Conservation (phyloP, 768 basidiomycete species). For the Collybiopsis confluens region DNA sequence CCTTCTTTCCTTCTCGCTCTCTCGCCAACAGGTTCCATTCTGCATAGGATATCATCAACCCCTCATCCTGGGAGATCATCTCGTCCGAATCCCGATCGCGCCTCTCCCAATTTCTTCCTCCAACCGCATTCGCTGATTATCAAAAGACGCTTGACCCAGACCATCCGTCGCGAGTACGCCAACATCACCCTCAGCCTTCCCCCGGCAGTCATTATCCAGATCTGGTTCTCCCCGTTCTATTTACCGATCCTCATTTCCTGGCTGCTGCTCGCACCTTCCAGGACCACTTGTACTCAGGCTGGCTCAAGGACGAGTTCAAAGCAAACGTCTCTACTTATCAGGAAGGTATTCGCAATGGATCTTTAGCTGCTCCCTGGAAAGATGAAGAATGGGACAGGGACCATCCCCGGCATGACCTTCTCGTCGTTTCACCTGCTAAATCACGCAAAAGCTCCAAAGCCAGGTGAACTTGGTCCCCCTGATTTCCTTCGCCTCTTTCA, state of each 20-base stretch:
- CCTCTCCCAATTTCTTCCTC: slow-evolving; percentile 40
- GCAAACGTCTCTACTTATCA: slow-evolving; percentile 39
- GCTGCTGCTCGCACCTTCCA: slow-evolving; percentile 55
- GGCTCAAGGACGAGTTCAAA: slow-evolving; percentile 40
- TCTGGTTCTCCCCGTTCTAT: slow-evolving; percentile 32
- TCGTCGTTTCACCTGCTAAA: not conserved
- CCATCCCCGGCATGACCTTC: slow-evolving; percentile 22
- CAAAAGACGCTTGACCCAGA: slow-evolving; percentile 25
- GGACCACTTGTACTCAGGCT: slow-evolving; percentile 53
- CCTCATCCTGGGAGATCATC: slow-evolving; percentile 39
- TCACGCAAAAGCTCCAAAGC: slow-evolving; percentile 17
- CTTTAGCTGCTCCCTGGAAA: slow-evolving; percentile 55
- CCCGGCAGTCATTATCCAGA: slow-evolving; percentile 9
- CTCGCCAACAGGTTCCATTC: slow-evolving; percentile 9
- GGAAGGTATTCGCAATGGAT: slow-evolving; percentile 39
- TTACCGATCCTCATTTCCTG: slow-evolving; percentile 50
- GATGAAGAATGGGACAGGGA: slow-evolving; percentile 56
- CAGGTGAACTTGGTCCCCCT: slow-evolving; percentile 24
- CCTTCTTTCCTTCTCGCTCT: slow-evolving; percentile 9
- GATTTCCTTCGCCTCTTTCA: not conserved
- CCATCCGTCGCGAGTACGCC: slow-evolving; percentile 29
- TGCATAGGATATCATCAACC: slow-evolving; percentile 45
- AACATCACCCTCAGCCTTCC: slow-evolving; percentile 8
- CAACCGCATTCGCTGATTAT: slow-evolving; percentile 38
- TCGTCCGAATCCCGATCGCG: slow-evolving; percentile 33